Percentiles rank a stretch among this genome's conserved stretches.
phyloP scores from a whole-genome alignment of 805 yeast species.

The Yarrowia sp. region DNA sequence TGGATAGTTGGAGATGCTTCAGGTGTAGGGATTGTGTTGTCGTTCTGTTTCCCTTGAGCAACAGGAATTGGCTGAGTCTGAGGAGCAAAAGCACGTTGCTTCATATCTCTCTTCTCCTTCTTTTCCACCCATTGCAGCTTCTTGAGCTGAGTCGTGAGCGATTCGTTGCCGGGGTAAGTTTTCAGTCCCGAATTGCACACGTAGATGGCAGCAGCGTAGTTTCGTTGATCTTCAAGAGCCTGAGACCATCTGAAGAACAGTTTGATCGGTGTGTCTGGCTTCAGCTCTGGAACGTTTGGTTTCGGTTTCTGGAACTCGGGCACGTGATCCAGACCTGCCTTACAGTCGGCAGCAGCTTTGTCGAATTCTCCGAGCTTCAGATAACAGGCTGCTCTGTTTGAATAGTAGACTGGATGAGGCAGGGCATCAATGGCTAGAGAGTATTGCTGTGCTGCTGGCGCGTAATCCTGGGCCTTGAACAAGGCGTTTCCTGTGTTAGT shows the following conservation, averaged over 20 bases:
- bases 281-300: conserved; percentile 40
- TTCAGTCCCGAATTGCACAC: conserved; percentile 39
- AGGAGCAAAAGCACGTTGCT: conserved; percentile 3
- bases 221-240: conserved; percentile 36
- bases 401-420: conserved; percentile 40
- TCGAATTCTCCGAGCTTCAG: conserved; percentile 42
- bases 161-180: conserved; percentile 39
- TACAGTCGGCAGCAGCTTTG: conserved; percentile 40
- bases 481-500: conserved; percentile 41
- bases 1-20: conserved; percentile 6
- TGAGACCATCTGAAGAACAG: conserved; percentile 31
- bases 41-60: no score
- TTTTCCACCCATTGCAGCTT: conserved; percentile 40
- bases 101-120: conserved; percentile 40
- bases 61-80: neutral
- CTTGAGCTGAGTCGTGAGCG: conserved; percentile 40
- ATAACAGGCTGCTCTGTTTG: conserved; percentile 44
- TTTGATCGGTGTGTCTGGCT: conserved; percentile 29
- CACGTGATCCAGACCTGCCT: conserved; percentile 40
- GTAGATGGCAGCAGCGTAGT: conserved; percentile 38
- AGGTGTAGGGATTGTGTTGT: neutral
- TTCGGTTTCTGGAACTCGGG: conserved; percentile 41
- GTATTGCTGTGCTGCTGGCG: conserved; percentile 42
- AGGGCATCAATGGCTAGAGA: conserved; percentile 41
- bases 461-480: conserved; percentile 39